These are phyloP conservation scores for Wallacemonas collosoma DNA, from an alignment of 208 protist species.

Conservation along the genomic window DNA sequence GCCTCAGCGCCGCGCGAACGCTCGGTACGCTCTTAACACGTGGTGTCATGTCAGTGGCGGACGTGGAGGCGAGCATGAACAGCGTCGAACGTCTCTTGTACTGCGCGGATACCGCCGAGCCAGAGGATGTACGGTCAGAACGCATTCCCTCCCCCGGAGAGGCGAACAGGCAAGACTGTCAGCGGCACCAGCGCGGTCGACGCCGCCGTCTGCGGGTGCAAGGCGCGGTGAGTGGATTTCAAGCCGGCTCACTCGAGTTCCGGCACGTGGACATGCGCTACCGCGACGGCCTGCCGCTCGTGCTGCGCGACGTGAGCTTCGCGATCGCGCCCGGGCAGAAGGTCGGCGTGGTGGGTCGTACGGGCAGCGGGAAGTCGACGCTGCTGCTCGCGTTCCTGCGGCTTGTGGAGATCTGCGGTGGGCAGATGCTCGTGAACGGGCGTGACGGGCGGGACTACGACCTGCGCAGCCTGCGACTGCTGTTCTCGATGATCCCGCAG, in stretches of 20 bases:
- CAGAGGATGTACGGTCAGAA: slow-evolving; percentile 20
- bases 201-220: background rate
- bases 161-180: too few species aligned
- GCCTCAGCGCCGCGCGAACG: slow-evolving; percentile 65
- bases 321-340: slow-evolving; percentile 66
- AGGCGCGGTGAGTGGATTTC: too few species aligned
- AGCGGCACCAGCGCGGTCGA: background rate
- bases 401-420: slow-evolving; percentile 51
- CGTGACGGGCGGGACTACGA: slow-evolving; percentile 28
- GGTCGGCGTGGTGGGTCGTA: slow-evolving; percentile 80
- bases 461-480: slow-evolving; percentile 56
- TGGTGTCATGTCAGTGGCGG: slow-evolving; percentile 31
- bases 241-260: slow-evolving; percentile 47
- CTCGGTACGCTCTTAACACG: slow-evolving; percentile 36
- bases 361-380: slow-evolving; percentile 86
- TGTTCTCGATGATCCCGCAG: slow-evolving; percentile 80
- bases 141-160: slow-evolving; percentile 15
- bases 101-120: slow-evolving; percentile 53
- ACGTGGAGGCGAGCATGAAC: slow-evolving; percentile 75
- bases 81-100: slow-evolving; percentile 67
- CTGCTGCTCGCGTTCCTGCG: slow-evolving; percentile 71
- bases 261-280: slow-evolving; percentile 78
- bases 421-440: slow-evolving; percentile 54
- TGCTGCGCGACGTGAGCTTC: slow-evolving; percentile 69
- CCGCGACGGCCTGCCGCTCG: slow-evolving; percentile 60